A percentile compares a stretch with the other conserved stretches of the same genome.
phyloP scores from a whole-genome alignment of 805 yeast genomes.

The Ogataea sp. region DNA sequence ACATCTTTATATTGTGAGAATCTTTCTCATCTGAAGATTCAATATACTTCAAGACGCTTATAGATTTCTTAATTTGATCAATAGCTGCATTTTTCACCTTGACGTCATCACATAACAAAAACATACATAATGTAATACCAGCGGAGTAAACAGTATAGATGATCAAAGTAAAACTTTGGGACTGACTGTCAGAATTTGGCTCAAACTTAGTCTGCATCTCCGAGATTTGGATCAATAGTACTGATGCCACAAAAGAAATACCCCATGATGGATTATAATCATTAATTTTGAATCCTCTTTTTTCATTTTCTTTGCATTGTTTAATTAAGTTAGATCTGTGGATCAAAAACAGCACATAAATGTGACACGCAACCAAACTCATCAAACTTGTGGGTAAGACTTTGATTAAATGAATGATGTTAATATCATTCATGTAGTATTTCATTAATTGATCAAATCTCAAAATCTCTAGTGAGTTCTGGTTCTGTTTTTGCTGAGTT shows the following conservation, averaged over 20 bases:
- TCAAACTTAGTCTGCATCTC: background rate
- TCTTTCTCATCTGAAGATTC: background rate
- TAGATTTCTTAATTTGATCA: background rate
- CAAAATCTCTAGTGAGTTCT: background rate
- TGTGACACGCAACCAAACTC: background rate
- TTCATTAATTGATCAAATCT: conserved; percentile 1
- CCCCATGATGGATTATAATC: conserved; percentile 66
- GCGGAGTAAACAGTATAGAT: conserved; percentile 1
- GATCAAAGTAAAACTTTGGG: background rate
- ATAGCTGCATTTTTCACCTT: background rate
- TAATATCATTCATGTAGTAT: background rate
- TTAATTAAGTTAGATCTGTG: background rate
- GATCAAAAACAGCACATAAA: background rate
- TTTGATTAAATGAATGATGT: background rate
- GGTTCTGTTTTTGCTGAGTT: too few relatives aligned
- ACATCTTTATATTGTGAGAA: background rate
- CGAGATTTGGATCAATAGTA: background rate
- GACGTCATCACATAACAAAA: background rate
- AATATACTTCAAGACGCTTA: background rate
- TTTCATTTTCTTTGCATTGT: background rate
- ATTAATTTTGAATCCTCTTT: conserved; percentile 16
- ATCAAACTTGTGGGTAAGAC: background rate
- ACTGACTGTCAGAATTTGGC: background rate
- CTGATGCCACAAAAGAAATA: conserved; percentile 46
- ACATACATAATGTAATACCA: background rate